Percentiles rank a stretch among this genome's conserved stretches.
Conservation (phyloP, 2,329 filamentous ascomycete genomes). For the Xenosphaeropsis pyriputrescens region DNA sequence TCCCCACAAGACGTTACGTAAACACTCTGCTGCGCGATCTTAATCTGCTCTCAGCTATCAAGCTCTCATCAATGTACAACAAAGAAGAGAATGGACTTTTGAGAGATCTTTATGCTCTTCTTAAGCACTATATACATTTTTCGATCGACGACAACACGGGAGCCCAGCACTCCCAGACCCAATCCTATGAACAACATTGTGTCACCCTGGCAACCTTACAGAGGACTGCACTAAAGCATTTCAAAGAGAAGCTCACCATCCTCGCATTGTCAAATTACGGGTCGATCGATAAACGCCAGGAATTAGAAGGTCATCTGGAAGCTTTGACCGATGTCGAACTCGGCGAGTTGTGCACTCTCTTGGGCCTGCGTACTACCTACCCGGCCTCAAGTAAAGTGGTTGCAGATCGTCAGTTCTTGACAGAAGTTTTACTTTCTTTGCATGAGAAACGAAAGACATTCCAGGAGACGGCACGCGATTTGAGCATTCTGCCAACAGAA, state of each 20-base stretch:
- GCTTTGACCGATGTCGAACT: slow-evolving; percentile 64
- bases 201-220: slow-evolving; percentile 65
- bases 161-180: slow-evolving; percentile 53
- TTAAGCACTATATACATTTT: slow-evolving; percentile 79
- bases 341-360: slow-evolving; percentile 46
- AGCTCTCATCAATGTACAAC: slow-evolving; percentile 64
- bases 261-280: slow-evolving; percentile 86
- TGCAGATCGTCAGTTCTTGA: slow-evolving; percentile 46
- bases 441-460: slow-evolving; percentile 73
- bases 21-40: slow-evolving; percentile 79
- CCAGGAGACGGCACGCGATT: slow-evolving; percentile 57
- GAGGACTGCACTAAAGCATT: slow-evolving; percentile 61
- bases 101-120: slow-evolving; percentile 64
- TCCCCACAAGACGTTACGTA: slow-evolving; percentile 87
- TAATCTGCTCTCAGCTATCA: slow-evolving; percentile 65
- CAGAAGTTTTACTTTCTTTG: slow-evolving; percentile 58
- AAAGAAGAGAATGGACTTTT: slow-evolving; percentile 63
- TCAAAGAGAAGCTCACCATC: slow-evolving; percentile 83
- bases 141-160: slow-evolving; percentile 86
- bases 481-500: slow-evolving; percentile 77
- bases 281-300: slow-evolving; percentile 65
- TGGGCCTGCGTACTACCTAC: slow-evolving; percentile 74
- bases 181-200: slow-evolving; percentile 72
- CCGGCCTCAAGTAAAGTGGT: slow-evolving; percentile 53
- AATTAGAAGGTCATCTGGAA: slow-evolving; percentile 63